These are phyloP conservation scores for Phylloporus arenicola DNA, from an alignment of 768 basidiomycete genomes.

Conservation along the genomic window DNA sequence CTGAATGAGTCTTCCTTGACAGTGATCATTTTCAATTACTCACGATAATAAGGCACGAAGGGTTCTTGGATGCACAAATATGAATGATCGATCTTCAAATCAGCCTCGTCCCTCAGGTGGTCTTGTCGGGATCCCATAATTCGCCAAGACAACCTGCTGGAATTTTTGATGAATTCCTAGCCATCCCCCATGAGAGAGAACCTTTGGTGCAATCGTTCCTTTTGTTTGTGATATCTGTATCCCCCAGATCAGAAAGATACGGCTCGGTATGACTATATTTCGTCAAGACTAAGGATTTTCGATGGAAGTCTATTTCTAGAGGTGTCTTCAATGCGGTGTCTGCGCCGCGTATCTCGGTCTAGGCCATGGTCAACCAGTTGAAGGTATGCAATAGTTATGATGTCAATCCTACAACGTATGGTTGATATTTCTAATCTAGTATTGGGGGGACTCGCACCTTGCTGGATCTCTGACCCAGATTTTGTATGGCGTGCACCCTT, in stretches of 20 bases:
- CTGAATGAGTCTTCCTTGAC: no score
- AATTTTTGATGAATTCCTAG: conserved; percentile 27
- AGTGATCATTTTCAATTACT: no score
- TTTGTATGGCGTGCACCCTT: conserved; percentile 41
- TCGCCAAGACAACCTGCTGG: no score
- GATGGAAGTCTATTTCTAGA: not conserved
- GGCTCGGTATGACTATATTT: conserved; percentile 1
- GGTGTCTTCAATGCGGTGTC: conserved; percentile 8
- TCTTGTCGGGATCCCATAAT: conserved; percentile 47
- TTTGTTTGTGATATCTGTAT: conserved; percentile 7
- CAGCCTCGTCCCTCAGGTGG: no score
- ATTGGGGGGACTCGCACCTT: conserved; percentile 6
- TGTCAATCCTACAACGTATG: not conserved
- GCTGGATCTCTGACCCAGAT: not conserved
- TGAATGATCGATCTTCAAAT: no score
- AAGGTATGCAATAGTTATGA: conserved; percentile 3
- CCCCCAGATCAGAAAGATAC: not conserved
- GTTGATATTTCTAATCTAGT: not conserved
- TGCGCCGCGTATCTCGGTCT: conserved; percentile 1
- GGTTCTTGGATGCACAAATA: no score
- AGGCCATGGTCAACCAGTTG: conserved; percentile 10
- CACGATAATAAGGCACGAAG: no score
- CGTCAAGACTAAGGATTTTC: no score
- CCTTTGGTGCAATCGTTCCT: conserved; percentile 13
- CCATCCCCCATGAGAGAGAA: conserved; percentile 6